These are phyloP conservation scores for Dendrobium chrysotoxum DNA, from an alignment of 106 monocot species.

Conservation along the genomic window DNA sequence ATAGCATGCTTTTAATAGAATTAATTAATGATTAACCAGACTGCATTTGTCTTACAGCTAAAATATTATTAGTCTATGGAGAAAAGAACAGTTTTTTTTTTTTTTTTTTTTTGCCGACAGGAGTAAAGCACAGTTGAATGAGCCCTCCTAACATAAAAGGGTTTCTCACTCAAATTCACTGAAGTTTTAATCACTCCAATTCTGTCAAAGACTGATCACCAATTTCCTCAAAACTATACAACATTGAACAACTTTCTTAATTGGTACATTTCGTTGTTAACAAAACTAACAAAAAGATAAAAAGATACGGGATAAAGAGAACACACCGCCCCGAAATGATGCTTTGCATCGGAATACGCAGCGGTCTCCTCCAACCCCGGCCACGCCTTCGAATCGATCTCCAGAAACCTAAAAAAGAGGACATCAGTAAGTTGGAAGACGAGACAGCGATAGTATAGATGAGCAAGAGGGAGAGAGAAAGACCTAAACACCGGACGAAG, in stretches of 20 bases:
- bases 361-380: conserved; percentile 69
- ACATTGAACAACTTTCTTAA: neutral
- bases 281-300: neutral
- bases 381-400: conserved; percentile 62
- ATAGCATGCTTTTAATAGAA: neutral
- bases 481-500: conserved; percentile 79
- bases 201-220: neutral
- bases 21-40: neutral
- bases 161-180: neutral
- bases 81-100: neutral
- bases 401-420: conserved; percentile 39
- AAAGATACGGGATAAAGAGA: neutral
- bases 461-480: too few relatives aligned
- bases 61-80: too few relatives aligned
- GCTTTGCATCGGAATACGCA: conserved; percentile 28
- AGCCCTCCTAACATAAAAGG: neutral
- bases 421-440: neutral
- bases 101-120: too few relatives aligned
- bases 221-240: neutral
- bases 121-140: neutral
- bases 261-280: neutral
- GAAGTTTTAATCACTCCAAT: neutral
- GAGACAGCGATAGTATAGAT: neutral
- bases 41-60: neutral
- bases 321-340: conserved; percentile 53